Conservation (phyloP, 176 grass and related monocot genomes). For the Leersia perrieri region DNA sequence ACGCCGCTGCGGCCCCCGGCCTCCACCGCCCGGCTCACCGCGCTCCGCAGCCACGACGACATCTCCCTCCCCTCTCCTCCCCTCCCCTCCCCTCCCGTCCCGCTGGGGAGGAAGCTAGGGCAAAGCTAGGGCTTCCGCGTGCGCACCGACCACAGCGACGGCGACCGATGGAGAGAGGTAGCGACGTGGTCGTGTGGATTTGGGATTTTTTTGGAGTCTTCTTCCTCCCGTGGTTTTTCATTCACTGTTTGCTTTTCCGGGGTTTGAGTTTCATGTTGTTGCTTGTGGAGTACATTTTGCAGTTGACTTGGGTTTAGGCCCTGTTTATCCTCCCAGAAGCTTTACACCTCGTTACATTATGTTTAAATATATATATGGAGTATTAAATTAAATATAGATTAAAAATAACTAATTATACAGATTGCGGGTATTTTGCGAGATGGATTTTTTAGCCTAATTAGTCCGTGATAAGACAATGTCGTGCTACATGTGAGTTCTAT, state of each 20-base stretch:
- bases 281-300: too few relatives aligned
- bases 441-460: too few relatives aligned
- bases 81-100: neutral
- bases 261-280: neutral
- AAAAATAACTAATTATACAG: too few relatives aligned
- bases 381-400: too few relatives aligned
- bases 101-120: neutral
- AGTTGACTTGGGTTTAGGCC: too few relatives aligned
- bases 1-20: conserved; percentile 72
- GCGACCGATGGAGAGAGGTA: neutral
- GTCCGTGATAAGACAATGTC: too few relatives aligned
- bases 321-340: too few relatives aligned
- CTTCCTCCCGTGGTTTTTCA: neutral
- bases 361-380: too few relatives aligned
- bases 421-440: too few relatives aligned
- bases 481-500: too few relatives aligned
- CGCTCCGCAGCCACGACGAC: conserved; percentile 91
- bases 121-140: neutral
- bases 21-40: conserved; percentile 81
- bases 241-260: neutral
- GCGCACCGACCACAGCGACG: conserved; percentile 31
- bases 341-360: too few relatives aligned
- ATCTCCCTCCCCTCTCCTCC: conserved; percentile 12
- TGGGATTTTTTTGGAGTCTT: conserved; percentile 12
- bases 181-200: conserved; percentile 38